Evolutionary conservation across 164 flowering plant species (phyloP), one percentile per base, ranked within the genome.

Genomic region (Dillenia turbinata): DNA sequence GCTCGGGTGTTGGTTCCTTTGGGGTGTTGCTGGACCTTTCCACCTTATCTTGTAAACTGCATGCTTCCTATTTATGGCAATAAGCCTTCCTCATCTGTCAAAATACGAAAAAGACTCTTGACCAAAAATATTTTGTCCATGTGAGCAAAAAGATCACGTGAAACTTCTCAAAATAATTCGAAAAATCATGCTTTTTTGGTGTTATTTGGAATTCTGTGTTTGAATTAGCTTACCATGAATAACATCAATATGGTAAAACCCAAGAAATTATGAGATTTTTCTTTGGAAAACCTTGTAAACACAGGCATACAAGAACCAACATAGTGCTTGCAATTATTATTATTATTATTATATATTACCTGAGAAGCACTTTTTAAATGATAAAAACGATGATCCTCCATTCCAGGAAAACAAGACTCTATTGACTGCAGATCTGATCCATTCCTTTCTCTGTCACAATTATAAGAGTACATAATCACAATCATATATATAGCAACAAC

Each of bases 311-410:
- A 17, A 22, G 44, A 22, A 12, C 12, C 4, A 65, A 14, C 54
- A 57, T 48, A 11, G 17, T 52, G 6, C 9, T 17, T 9, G 10
- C 52, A 53, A 12, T 49, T 9, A 9, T 11, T 9, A 1, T 52
- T 22, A 52, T 9, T 44, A 44, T 17, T 12, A 57, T 45, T 5
- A n/a, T 52, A 9, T 52, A 57, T 69, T 72, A 72, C 76, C 75
- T 69, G 74, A 63, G 90, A 79, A 64, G 83, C 81, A 77, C 70
- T 79, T 73, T 73, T 86, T 11, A 89, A 45, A 69, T 89, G 96
- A 70, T 87, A 89, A 68, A 80, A 92, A 19, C 70, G 76, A 62
- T 75, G 68, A 43, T 70, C 64, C 56, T 62, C 79, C 47, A 68
- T 73, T 56, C 72, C 77, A 15, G 65, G 59, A 60, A 71, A 68